A percentile compares a stretch with the other conserved stretches of the same genome.
Conservation (phyloP, 176 grass and related monocot genomes). For the Poa annua region DNA sequence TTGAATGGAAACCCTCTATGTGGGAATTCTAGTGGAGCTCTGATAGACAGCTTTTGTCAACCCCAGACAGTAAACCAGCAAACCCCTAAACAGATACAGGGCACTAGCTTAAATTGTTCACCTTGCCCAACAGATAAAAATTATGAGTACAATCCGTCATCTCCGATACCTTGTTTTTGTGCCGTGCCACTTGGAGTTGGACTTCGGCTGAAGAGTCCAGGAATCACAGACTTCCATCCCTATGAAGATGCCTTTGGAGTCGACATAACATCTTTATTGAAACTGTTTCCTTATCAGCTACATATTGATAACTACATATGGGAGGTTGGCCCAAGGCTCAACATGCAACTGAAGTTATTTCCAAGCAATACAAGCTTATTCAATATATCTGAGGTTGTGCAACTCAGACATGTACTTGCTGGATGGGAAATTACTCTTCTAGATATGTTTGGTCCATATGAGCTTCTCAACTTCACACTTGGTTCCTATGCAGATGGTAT, state of each 20-base stretch:
- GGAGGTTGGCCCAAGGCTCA: constrained; percentile 80
- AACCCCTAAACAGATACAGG: constrained; percentile 44
- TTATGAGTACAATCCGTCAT: constrained; percentile 74
- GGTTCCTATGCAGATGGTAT: constrained; percentile 65
- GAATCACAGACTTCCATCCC: constrained; percentile 71
- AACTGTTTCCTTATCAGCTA: constrained; percentile 65
- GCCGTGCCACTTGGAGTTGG: constrained; percentile 70
- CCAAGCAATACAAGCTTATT: constrained; percentile 65
- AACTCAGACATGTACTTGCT: constrained; percentile 62
- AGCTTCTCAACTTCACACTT: constrained; percentile 85
- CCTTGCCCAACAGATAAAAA: constrained; percentile 49
- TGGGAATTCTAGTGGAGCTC: constrained; percentile 41
- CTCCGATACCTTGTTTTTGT: constrained; percentile 67
- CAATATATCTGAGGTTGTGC: constrained; percentile 61
- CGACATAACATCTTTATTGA: constrained; percentile 49
- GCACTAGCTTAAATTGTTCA: constrained; percentile 34
- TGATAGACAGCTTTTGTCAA: constrained; percentile 49
- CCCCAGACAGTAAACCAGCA: constrained; percentile 40
- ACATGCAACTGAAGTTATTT: constrained; percentile 86
- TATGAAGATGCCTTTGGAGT: constrained; percentile 64
- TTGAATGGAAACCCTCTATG: constrained; percentile 83
- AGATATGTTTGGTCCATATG: constrained; percentile 96
- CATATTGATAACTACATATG: constrained; percentile 67
- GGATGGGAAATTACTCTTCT: constrained; percentile 81
- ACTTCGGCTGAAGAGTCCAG: constrained; percentile 90